Conservation (phyloP, 257 asterid genomes). For the Thymus quinquecostatus region DNA sequence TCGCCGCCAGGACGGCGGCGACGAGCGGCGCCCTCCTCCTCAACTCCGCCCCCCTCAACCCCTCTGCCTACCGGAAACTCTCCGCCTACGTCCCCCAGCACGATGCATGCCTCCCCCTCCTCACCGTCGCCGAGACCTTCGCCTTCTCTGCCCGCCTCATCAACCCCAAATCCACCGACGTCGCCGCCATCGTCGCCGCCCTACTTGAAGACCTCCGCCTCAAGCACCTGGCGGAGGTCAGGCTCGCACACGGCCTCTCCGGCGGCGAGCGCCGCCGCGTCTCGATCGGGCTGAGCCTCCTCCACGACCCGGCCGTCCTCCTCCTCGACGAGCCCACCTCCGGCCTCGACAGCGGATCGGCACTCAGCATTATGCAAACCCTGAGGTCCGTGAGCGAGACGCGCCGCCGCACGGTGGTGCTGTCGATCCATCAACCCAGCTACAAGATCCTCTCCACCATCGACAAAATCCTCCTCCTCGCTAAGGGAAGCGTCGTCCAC, state of each 20-base stretch:
- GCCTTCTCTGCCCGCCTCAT: constrained; percentile 72
- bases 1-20: constrained; percentile 76
- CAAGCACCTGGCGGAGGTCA: constrained; percentile 53
- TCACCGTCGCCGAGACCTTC: constrained; percentile 82
- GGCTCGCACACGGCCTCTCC: constrained; percentile 66
- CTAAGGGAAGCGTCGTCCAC: constrained; percentile 76
- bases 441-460: constrained; percentile 85
- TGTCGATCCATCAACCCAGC: constrained; percentile 93
- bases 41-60: constrained; percentile 63
- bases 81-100: constrained; percentile 94
- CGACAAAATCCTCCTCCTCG: constrained; percentile 66
- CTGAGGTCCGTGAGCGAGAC: constrained; percentile 60
- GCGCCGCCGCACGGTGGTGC: constrained; percentile 69
- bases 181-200: constrained; percentile 49
- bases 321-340: constrained; percentile 96
- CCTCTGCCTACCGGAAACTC: constrained; percentile 71
- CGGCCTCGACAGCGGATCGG: constrained; percentile 91
- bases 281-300: constrained; percentile 91
- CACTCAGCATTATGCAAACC: constrained; percentile 77
- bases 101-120: constrained; percentile 74
- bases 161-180: constrained; percentile 48
- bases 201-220: constrained; percentile 73
- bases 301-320: constrained; percentile 87
- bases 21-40: constrained; percentile 66
- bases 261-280: constrained; percentile 96